Conservation (phyloP, 352 stramenopile species). For the Hyaloperonospora arabidopsidis region DNA sequence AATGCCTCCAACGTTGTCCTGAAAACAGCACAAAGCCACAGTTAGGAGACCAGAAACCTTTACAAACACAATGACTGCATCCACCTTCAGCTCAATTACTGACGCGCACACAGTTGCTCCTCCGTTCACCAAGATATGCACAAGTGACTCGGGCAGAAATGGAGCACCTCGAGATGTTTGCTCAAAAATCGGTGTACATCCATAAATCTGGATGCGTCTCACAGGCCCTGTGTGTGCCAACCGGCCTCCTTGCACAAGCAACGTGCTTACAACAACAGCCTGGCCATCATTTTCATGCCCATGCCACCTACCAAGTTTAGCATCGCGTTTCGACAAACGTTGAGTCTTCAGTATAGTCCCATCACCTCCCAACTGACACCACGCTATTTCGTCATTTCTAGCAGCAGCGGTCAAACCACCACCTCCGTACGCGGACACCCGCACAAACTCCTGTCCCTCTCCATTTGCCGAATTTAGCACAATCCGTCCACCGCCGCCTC, state of each 20-base stretch:
- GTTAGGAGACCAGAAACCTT: slow-evolving; percentile 7
- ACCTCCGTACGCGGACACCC: slow-evolving; percentile 45
- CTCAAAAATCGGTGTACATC: slow-evolving; percentile 68
- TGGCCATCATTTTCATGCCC: slow-evolving; percentile 5
- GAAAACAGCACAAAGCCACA: background rate
- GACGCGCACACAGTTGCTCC: slow-evolving; percentile 53
- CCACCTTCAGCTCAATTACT: slow-evolving; percentile 48
- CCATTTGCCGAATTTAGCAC: slow-evolving; percentile 38
- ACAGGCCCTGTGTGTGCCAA: slow-evolving; percentile 42
- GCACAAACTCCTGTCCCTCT: slow-evolving; percentile 33
- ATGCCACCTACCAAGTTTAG: slow-evolving; percentile 2
- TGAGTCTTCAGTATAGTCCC: slow-evolving; percentile 65
- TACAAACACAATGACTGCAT: background rate
- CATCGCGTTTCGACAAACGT: slow-evolving; percentile 22
- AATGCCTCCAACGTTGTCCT: slow-evolving; percentile 34
- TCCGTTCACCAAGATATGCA: slow-evolving; percentile 58
- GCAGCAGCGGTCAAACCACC: slow-evolving; percentile 30
- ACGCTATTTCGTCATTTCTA: slow-evolving; percentile 35
- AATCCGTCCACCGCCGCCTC: slow-evolving; percentile 47
- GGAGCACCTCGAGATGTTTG: slow-evolving; percentile 32
- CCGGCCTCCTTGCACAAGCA: slow-evolving; percentile 53
- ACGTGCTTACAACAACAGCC: slow-evolving; percentile 27
- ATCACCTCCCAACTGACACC: slow-evolving; percentile 74
- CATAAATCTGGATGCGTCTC: slow-evolving; percentile 64
- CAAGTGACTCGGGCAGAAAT: slow-evolving; percentile 53